Evolutionary conservation across 2,329 filamentous ascomycete species (phyloP).

Genomic region (Colletotrichum liriopes): DNA sequence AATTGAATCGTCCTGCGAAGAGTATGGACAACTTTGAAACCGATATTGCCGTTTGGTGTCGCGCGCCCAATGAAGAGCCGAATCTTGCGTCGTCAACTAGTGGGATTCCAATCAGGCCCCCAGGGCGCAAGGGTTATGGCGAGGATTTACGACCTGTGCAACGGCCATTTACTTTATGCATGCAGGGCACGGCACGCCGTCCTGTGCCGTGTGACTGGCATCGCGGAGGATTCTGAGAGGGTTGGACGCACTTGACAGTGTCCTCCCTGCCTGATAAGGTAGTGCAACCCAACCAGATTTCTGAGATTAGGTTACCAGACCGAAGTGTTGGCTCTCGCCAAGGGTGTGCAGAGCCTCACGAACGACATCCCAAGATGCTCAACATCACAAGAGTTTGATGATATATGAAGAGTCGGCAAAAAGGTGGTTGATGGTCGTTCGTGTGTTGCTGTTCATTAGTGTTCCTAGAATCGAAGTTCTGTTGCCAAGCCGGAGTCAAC

Average conservation of each 20-base stretch:
- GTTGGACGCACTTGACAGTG: not conserved
- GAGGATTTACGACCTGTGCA: not conserved
- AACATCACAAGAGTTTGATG: too few relatives aligned
- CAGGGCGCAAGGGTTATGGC: not conserved
- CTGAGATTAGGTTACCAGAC: not conserved
- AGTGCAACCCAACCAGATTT: conserved; percentile 14
- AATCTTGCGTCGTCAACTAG: not conserved
- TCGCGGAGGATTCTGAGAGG: not conserved
- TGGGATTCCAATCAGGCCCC: too few relatives aligned
- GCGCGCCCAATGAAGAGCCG: too few relatives aligned
- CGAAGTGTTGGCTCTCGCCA: not conserved
- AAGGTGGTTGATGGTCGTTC: not conserved
- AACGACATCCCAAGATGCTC: not conserved
- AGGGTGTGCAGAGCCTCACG: conserved; percentile 12
- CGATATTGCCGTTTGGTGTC: too few relatives aligned
- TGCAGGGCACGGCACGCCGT: not conserved
- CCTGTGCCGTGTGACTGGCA: not conserved
- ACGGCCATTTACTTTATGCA: not conserved
- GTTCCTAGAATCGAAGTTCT: not conserved
- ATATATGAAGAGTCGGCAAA: too few relatives aligned
- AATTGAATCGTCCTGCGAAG: too few relatives aligned
- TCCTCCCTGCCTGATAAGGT: not conserved
- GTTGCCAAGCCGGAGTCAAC: conserved; percentile 10
- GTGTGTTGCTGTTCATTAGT: not conserved
- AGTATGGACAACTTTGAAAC: too few relatives aligned